These are phyloP conservation scores for Limnanthes douglasii DNA, from an alignment of 345 rosid genomes.

Conservation along the genomic window DNA sequence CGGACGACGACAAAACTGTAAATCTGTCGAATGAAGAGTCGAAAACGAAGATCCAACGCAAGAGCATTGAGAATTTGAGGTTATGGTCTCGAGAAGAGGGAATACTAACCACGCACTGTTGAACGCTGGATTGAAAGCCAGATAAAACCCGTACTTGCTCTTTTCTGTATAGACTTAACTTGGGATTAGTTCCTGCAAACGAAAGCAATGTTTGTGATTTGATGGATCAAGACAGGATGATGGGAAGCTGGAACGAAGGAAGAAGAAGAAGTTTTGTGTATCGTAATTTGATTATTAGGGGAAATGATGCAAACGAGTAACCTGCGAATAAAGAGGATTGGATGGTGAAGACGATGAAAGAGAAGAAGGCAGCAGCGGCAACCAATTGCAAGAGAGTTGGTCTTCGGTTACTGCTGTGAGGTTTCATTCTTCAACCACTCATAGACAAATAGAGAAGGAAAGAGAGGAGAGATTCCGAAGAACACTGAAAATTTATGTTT, in stretches of 20 bases:
- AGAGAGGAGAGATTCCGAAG: no score
- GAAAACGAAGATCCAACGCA: not conserved
- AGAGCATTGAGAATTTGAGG: not conserved
- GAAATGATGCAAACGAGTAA: slow-evolving; percentile 2
- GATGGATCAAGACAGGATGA: not conserved
- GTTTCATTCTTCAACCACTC: slow-evolving; percentile 36
- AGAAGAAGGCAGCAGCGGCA: slow-evolving; percentile 37
- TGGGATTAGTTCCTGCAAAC: slow-evolving; percentile 23
- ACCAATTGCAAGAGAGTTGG: slow-evolving; percentile 37
- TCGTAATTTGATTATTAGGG: not conserved
- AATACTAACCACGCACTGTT: slow-evolving; percentile 80
- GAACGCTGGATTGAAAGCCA: slow-evolving; percentile 51
- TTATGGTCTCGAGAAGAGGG: not conserved
- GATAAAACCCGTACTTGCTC: slow-evolving; percentile 37
- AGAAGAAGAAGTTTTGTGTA: not conserved
- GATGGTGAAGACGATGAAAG: slow-evolving; percentile 38
- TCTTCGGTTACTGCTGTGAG: slow-evolving; percentile 23
- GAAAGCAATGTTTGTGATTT: not conserved
- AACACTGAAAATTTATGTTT: no score
- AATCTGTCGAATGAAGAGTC: not conserved
- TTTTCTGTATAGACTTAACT: slow-evolving; percentile 18
- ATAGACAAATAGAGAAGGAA: no score
- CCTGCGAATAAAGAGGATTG: slow-evolving; percentile 70
- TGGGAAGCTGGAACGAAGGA: not conserved
- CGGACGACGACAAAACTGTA: not conserved